Base-by-base conservation (phyloP, 2,329 filamentous ascomycete species). In the Fulvia fulva region DNA sequence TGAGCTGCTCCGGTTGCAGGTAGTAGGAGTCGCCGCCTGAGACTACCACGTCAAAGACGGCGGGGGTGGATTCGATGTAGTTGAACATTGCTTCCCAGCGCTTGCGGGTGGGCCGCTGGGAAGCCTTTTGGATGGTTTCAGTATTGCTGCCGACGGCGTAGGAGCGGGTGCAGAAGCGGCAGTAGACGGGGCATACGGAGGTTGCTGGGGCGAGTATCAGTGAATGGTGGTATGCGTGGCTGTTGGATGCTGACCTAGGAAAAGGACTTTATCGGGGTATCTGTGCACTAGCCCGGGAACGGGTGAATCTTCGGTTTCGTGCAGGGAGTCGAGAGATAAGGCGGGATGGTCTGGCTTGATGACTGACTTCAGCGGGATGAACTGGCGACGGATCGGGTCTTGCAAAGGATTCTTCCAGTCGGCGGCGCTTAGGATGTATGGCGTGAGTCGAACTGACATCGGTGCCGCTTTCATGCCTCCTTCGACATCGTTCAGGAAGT, bases 21-120 rank as follows among this genome's bases (percentile, higher is more conserved):
- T 83, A 83, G 68, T 82, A 87, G 0, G 81, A 76, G 69, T 87
- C 85, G 9, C 84, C 84, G 0, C 85, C 84, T 0, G 84, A 87
- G 8, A 87, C 76, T 0, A 87, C 83, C 34, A 87, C 80, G 65
- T 87, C 84, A 32, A 80, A 75, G 5, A 87, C 71, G 1, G 63
- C 69, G 1, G 77, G 76, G 14, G 73, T 80, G 46, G 70, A 71
- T 64, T 79, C 78, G 50, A 88, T 84, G 68, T 87, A 82, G 2
- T 77, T 68, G 55, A 86, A 81, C n/a, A 80, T 78, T 1, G 73
- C 67, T n/a, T 85, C 77, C 80, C 84, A 85, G n/a, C 80, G 76
- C 52, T 79, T 84, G 23, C 51, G 55, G 0, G 60, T 62, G 5
- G 69, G 68, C 34, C 65, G 64, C 46, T 68, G 57, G 2, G 65